These are phyloP conservation scores for Podosphaera leucotricha DNA, from an alignment of 2,329 filamentous ascomycete genomes.

Conservation along the genomic window DNA sequence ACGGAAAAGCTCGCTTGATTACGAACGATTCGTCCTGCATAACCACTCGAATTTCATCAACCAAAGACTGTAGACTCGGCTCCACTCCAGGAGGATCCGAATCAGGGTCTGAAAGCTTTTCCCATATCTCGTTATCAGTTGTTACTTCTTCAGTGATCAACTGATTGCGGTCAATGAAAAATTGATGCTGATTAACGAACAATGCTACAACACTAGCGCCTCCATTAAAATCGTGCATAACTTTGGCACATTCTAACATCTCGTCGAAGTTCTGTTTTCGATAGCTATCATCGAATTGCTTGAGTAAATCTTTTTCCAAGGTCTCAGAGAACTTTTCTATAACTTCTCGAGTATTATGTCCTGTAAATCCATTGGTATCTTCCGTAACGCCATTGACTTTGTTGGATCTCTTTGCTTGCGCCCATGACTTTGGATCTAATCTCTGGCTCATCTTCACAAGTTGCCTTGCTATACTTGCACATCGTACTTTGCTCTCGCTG, in stretches of 20 bases:
- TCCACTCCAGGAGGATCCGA: conserved; percentile 79
- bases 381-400: conserved; percentile 24
- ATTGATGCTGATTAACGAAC: conserved; percentile 97
- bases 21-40: conserved; percentile 95
- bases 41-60: conserved; percentile 86
- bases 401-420: conserved; percentile 30
- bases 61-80: conserved; percentile 68
- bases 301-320: conserved; percentile 79
- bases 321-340: conserved; percentile 95
- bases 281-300: conserved; percentile 96
- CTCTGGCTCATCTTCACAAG: conserved; percentile 83
- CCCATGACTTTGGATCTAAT: conserved; percentile 57
- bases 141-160: conserved; percentile 49
- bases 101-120: conserved; percentile 81
- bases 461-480: conserved; percentile 81
- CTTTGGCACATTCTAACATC: conserved; percentile 91
- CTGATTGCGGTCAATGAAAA: conserved; percentile 93
- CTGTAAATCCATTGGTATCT: conserved; percentile 21
- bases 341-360: conserved; percentile 53
- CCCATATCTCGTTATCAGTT: conserved; percentile 45
- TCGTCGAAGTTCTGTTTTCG: conserved; percentile 86
- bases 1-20: conserved; percentile 89
- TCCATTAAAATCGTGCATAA: conserved; percentile 86
- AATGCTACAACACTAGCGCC: conserved; percentile 84
- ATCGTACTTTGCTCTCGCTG: conserved; percentile 79